phyloP scores from a whole-genome alignment of 768 basidiomycete genomes.

The Postia placenta region DNA sequence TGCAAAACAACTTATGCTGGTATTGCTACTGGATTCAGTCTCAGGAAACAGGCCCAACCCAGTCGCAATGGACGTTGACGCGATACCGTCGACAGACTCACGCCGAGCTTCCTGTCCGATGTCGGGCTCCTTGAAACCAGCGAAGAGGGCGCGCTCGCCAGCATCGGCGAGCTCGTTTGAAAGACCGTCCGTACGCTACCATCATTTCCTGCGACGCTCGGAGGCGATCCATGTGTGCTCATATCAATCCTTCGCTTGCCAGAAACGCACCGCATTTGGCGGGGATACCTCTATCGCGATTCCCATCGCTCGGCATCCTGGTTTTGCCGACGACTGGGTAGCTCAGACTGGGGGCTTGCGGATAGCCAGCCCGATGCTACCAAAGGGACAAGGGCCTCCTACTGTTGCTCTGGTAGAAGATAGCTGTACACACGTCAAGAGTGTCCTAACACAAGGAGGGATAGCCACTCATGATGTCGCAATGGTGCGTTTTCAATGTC shows the following conservation, averaged over 20 bases:
- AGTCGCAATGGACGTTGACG: conserved; percentile 2
- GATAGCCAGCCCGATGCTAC: conserved; percentile 45
- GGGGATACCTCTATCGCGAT: conserved; percentile 20
- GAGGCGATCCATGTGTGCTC: not conserved
- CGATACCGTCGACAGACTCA: not conserved
- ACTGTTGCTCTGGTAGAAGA: conserved; percentile 5
- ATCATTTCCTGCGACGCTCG: conserved; percentile 2
- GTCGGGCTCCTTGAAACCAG: conserved; percentile 22
- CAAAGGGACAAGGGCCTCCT: not conserved
- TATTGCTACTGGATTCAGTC: not conserved
- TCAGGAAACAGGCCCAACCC: not conserved
- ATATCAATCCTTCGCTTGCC: not conserved
- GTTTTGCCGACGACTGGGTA: conserved; percentile 62
- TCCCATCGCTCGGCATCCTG: conserved; percentile 9
- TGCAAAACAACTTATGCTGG: not conserved
- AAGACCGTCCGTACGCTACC: conserved; percentile 46
- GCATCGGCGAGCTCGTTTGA: conserved; percentile 40
- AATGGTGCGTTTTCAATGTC: conserved; percentile 32
- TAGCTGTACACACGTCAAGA: conserved; percentile 8
- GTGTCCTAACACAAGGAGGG: not conserved
- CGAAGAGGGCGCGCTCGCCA: conserved; percentile 61
- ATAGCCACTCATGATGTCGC: conserved; percentile 28
- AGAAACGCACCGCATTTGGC: conserved; percentile 58
- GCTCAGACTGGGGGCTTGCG: conserved; percentile 58
- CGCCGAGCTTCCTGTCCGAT: not conserved